Evolutionary conservation across 352 stramenopile genomes (phyloP).

Genomic region (Phytophthora melonis): DNA sequence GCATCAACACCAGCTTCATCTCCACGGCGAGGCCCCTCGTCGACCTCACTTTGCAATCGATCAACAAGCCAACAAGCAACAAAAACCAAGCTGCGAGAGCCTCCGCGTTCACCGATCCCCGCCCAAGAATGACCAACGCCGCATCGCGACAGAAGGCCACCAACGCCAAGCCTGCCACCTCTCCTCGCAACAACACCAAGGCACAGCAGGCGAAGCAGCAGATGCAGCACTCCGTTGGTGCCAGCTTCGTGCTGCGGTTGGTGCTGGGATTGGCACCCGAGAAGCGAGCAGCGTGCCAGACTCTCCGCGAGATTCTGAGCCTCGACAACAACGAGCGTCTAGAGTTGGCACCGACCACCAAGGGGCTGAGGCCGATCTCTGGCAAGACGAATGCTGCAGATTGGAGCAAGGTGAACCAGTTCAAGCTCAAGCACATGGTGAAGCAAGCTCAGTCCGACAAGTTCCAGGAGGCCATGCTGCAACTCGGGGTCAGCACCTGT

Average conservation of each 20-base stretch:
- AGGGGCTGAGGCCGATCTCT: conserved; percentile 4
- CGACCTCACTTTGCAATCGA: not conserved
- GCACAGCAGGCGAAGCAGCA: conserved; percentile 25
- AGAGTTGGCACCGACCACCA: conserved; percentile 2
- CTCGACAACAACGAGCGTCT: conserved; percentile 12
- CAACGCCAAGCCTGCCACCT: conserved; percentile 4
- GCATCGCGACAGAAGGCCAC: conserved; percentile 13
- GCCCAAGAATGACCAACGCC: conserved; percentile 18
- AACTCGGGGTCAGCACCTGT: conserved; percentile 21
- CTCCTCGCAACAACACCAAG: not conserved
- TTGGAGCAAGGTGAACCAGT: conserved; percentile 7
- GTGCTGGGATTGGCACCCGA: conserved; percentile 28
- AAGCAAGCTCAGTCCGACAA: conserved; percentile 26
- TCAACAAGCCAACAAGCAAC: not conserved
- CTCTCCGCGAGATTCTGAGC: conserved; percentile 21
- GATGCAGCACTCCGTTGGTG: conserved; percentile 6
- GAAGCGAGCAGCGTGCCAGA: conserved; percentile 25
- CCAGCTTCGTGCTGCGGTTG: conserved; percentile 24
- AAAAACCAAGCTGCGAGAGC: not conserved
- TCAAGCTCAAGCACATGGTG: conserved; percentile 21
- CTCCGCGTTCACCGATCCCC: not conserved
- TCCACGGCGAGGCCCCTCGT: no score
- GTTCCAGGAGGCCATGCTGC: conserved; percentile 34
- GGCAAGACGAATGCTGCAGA: not conserved
- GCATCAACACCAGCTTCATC: no score